These are phyloP conservation scores for Colletotrichum chrysophilum DNA, from an alignment of 2,329 filamentous ascomycete species.

Conservation along the genomic window DNA sequence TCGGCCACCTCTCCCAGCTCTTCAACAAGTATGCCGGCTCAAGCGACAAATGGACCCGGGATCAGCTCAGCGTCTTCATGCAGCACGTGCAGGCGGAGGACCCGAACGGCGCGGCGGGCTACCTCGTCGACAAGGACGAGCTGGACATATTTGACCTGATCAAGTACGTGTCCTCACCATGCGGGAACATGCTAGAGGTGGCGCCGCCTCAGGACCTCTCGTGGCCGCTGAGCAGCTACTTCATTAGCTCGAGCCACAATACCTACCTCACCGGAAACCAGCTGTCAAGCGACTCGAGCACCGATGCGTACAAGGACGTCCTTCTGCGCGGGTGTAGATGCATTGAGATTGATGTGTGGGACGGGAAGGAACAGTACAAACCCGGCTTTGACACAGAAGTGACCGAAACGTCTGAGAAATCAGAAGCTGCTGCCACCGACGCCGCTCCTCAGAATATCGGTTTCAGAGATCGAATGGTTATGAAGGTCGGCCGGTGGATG, in stretches of 20 bases:
- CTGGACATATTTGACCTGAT: conserved; percentile 56
- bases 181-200: conserved; percentile 45
- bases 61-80: conserved; percentile 50
- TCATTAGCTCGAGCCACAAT: conserved; percentile 94
- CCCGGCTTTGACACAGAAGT: conserved; percentile 61
- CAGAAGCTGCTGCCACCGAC: neutral
- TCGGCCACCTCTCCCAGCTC: conserved; percentile 49
- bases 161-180: conserved; percentile 57
- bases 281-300: conserved; percentile 84
- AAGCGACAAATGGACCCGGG: conserved; percentile 47
- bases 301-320: conserved; percentile 85
- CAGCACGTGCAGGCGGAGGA: conserved; percentile 48
- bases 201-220: conserved; percentile 58
- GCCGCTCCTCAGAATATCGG: neutral
- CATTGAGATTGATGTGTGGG: conserved; percentile 95
- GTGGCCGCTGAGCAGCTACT: conserved; percentile 87
- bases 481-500: neutral
- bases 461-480: neutral
- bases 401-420: neutral
- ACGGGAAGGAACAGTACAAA: conserved; percentile 78
- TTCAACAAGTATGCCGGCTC: conserved; percentile 48
- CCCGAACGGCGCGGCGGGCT: conserved; percentile 28
- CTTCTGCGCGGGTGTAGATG: conserved; percentile 86
- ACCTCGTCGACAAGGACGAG: conserved; percentile 27
- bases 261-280: conserved; percentile 92